Base-by-base conservation (phyloP, 768 basidiomycete species). In the Lepiota subincarnata region DNA sequence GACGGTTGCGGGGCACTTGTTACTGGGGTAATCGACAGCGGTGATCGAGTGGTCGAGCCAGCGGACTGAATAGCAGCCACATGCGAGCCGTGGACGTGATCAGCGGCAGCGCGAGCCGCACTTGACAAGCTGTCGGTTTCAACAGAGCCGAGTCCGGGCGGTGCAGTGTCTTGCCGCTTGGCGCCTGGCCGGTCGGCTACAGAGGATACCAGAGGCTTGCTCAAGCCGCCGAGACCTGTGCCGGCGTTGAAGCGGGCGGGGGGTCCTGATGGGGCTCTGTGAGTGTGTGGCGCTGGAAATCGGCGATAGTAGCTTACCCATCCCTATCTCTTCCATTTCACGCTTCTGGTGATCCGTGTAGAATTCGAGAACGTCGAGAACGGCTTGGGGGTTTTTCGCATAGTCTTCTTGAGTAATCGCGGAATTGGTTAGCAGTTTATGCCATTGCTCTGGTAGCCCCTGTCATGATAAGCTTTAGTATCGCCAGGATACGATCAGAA, bases 361-460 rank as follows among this genome's bases (percentile, higher is more conserved):
- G 73, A 98, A 99, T 65, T 98, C 95, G 57, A 99, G 84, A 1
- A 97, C 96, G 57, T 98, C 96, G 14, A 98, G 79, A 12, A 99
- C 96, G 1, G 96, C 96, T 64, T 98, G 96, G 0, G 96, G 96
- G 64, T 99, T 89, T 66, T 89, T 90, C 4, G 91, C 93, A 54
- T 98, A 97, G 69, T 99, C 96, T 71, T 99, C 96, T 51, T 92
- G 88, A 1, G 96, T 99, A 69, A 99, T 97, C 31, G 94, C 94
- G 3, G 92, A 95, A 65, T 95, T 93, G 4, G 92, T 98, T 62
- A 99, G 80, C n/a, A 99, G 78, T 57, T 94, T 91, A 64, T 83
- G 90, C 96, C 96, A 99, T 75, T 96, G 92, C 52, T 97, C 94
- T 8, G 96, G 96, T 68, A 99, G 83, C 53, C 96, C 96, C 92